Conservation (phyloP, 257 asterid genomes). For the Nicotiana otophora region DNA sequence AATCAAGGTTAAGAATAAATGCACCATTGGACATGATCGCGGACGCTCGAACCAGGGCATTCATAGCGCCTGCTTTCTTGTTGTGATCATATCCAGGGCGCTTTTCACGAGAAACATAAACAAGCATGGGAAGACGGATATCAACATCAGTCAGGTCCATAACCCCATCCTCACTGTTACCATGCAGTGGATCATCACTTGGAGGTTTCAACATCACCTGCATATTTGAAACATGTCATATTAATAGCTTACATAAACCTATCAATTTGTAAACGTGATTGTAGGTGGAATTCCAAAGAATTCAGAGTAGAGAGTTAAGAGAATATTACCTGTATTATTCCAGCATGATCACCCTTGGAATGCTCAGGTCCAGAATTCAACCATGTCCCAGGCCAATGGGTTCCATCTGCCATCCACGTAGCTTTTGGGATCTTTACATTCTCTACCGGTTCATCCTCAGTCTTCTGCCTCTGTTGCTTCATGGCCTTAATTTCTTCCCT, state of each 20-base stretch:
- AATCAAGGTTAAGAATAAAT: conserved; percentile 72
- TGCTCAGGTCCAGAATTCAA: conserved; percentile 43
- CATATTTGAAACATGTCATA: conserved; percentile 4
- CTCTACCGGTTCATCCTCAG: conserved; percentile 53
- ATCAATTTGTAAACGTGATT: conserved; percentile 12
- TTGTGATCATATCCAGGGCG: conserved; percentile 81
- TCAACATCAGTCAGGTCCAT: conserved; percentile 52
- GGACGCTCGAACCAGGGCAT: conserved; percentile 75
- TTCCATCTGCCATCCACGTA: conserved; percentile 86
- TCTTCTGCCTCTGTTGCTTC: conserved; percentile 57
- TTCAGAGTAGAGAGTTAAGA: background rate
- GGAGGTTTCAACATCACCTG: conserved; percentile 86
- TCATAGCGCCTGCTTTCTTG: conserved; percentile 85
- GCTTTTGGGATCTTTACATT: conserved; percentile 49
- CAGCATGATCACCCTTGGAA: conserved; percentile 73
- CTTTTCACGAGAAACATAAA: conserved; percentile 73
- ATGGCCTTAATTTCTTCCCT: conserved; percentile 58
- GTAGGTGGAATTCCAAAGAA: background rate
- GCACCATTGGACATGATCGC: conserved; percentile 81
- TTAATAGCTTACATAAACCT: conserved; percentile 24
- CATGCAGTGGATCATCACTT: conserved; percentile 62
- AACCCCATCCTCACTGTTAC: conserved; percentile 39
- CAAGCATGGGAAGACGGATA: conserved; percentile 77
- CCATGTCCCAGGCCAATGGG: conserved; percentile 93
- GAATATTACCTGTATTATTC: conserved; percentile 60